Conservation (phyloP, 208 protist genomes). For the Endotrypanum monterogeii region DNA sequence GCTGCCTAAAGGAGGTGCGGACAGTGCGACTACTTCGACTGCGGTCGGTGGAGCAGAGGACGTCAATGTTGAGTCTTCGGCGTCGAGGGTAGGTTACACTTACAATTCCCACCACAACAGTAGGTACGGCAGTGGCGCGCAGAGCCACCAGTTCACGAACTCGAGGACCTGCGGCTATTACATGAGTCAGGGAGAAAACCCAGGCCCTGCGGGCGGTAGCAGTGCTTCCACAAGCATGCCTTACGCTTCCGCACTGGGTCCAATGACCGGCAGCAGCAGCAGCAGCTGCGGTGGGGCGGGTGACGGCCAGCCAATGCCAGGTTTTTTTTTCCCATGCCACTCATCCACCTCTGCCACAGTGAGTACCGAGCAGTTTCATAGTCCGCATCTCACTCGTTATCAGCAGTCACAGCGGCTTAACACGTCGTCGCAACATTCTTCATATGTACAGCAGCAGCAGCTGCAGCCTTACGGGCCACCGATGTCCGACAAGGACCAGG, state of each 20-base stretch:
- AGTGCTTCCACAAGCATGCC: not conserved
- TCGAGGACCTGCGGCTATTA: slow-evolving; percentile 8
- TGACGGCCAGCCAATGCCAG: not conserved
- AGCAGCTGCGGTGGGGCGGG: not conserved
- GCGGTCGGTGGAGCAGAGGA: slow-evolving; percentile 3
- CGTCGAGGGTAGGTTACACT: not conserved
- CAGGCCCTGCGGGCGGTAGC: slow-evolving; percentile 4
- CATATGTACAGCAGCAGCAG: slow-evolving; percentile 11
- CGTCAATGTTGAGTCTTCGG: not conserved
- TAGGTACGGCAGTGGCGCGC: too few species aligned
- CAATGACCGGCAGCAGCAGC: not conserved
- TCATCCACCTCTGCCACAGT: not conserved
- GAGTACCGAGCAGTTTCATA: not conserved
- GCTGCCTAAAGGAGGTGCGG: not conserved
- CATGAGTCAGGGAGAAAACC: slow-evolving; percentile 3
- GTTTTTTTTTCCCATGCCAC: not conserved
- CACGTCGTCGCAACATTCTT: not conserved
- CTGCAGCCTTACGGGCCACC: slow-evolving; percentile 3
- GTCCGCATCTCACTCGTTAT: not conserved
- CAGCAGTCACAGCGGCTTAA: slow-evolving; percentile 5
- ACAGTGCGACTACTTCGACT: not conserved
- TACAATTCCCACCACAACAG: not conserved
- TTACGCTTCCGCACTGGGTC: not conserved
- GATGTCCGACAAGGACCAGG: slow-evolving; percentile 2
- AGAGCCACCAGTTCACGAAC: not conserved